Evolutionary conservation across 148 eudicot species (phyloP).

Genomic region (Rheum nobile): DNA sequence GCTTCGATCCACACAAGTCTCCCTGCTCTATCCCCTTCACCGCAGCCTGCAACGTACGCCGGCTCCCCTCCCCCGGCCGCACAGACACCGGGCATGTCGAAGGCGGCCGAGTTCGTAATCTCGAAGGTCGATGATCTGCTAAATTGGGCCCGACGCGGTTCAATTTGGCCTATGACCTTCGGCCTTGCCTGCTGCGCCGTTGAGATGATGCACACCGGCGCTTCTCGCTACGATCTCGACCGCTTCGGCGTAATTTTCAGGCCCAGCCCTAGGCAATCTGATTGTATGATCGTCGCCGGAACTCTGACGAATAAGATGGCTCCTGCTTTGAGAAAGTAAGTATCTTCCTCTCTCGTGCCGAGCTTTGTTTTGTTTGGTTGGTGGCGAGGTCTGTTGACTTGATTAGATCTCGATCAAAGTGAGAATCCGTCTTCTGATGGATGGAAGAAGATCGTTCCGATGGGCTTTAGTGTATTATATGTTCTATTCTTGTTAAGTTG

Average conservation of each 20-base stretch:
- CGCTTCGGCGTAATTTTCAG: slow-evolving; percentile 81
- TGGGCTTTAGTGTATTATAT: neutral
- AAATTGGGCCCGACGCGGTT: slow-evolving; percentile 88
- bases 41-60: slow-evolving; percentile 31
- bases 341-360: neutral
- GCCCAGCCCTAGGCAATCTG: slow-evolving; percentile 92
- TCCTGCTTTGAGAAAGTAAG: slow-evolving; percentile 75
- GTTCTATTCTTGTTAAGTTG: neutral
- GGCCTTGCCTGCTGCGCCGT: slow-evolving; percentile 94
- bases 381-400: neutral
- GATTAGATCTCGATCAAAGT: neutral
- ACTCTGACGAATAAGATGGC: slow-evolving; percentile 90
- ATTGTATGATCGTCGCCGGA: slow-evolving; percentile 95
- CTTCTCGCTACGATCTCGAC: slow-evolving; percentile 80
- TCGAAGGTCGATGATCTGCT: slow-evolving; percentile 87
- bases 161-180: slow-evolving; percentile 92
- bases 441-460: neutral
- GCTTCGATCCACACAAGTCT: slow-evolving; percentile 44
- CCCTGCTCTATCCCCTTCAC: slow-evolving; percentile 24
- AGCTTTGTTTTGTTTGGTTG: neutral
- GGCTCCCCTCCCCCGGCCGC: slow-evolving; percentile 41
- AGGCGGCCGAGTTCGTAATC: slow-evolving; percentile 80
- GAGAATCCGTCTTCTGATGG: neutral
- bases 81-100: slow-evolving; percentile 34
- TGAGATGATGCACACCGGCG: slow-evolving; percentile 98